phyloP scores from a whole-genome alignment of 139 green algal species.

The Pycnococcus provasolii region DNA sequence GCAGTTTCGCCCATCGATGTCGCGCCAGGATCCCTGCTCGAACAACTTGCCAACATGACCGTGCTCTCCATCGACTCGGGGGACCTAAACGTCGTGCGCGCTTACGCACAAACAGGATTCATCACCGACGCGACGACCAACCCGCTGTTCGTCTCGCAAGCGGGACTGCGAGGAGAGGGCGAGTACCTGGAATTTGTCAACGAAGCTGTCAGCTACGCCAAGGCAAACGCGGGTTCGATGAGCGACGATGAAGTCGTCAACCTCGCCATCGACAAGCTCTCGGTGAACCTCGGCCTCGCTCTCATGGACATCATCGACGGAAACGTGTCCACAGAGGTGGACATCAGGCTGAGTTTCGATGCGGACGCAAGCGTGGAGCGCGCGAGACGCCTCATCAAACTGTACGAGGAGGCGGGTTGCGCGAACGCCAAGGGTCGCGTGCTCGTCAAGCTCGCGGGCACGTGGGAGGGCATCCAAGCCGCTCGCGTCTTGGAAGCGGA shows the following conservation, averaged over 20 bases:
- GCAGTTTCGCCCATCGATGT: too few species aligned
- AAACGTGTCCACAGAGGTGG: constrained; percentile 40
- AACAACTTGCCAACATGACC: constrained; percentile 27
- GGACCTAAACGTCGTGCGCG: constrained; percentile 30
- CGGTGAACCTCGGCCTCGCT: constrained; percentile 33
- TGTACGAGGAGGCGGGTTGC: constrained; percentile 34
- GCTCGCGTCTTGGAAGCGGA: constrained; percentile 28
- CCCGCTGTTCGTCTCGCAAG: constrained; percentile 40
- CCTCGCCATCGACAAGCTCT: constrained; percentile 39
- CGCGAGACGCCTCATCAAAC: constrained; percentile 32
- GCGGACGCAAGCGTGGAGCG: constrained; percentile 22
- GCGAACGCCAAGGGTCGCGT: constrained; percentile 19
- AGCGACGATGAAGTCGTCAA: constrained; percentile 24
- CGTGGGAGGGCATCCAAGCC: constrained; percentile 38
- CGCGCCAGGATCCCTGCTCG: neutral
- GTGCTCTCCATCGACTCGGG: constrained; percentile 32
- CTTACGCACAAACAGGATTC: constrained; percentile 23
- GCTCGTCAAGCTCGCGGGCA: constrained; percentile 43
- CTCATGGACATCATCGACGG: constrained; percentile 33
- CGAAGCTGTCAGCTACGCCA: constrained; percentile 25
- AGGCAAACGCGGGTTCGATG: neutral
- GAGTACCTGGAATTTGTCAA: constrained; percentile 29
- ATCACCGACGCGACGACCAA: constrained; percentile 43
- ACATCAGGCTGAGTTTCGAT: constrained; percentile 38
- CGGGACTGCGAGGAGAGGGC: constrained; percentile 25